Evolutionary conservation across 129 eudicot genomes (phyloP).

Genomic region (Centaurea solstitialis): DNA sequence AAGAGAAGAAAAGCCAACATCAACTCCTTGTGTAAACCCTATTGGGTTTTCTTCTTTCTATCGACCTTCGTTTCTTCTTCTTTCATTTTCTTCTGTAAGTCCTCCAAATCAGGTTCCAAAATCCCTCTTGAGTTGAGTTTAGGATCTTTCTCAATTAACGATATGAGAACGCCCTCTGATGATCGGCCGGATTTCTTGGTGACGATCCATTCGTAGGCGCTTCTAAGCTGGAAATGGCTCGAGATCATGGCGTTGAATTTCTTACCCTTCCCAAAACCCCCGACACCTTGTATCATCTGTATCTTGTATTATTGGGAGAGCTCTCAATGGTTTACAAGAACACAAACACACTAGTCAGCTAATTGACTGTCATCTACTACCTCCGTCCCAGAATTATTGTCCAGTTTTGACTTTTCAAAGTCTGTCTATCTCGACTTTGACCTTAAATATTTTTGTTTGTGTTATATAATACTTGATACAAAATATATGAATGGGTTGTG

Average conservation of each 20-base stretch:
- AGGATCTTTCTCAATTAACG: constrained; percentile 45
- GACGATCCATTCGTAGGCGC: constrained; percentile 89
- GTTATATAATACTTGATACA: no score
- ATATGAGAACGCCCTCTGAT: constrained; percentile 72
- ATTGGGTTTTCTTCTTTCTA: constrained; percentile 57
- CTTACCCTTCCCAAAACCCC: no score
- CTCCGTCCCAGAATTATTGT: no score
- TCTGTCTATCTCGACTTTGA: no score
- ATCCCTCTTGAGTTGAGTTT: constrained; percentile 33
- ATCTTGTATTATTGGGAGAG: no score
- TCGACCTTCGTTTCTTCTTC: constrained; percentile 35
- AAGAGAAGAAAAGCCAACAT: constrained; percentile 71
- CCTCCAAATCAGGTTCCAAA: constrained; percentile 63
- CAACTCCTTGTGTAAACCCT: constrained; percentile 74
- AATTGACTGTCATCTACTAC: no score
- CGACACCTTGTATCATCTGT: no score
- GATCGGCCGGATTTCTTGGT: constrained; percentile 94
- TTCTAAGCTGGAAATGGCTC: constrained; percentile 81
- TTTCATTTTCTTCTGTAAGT: constrained; percentile 35
- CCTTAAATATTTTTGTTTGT: no score
- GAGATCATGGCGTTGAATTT: constrained; percentile 94
- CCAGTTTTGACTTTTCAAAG: no score
- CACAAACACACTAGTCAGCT: no score
- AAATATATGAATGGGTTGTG: no score
- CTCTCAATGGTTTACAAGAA: no score